Conservation (phyloP, 352 stramenopile genomes). For the Pythium dissimile region DNA sequence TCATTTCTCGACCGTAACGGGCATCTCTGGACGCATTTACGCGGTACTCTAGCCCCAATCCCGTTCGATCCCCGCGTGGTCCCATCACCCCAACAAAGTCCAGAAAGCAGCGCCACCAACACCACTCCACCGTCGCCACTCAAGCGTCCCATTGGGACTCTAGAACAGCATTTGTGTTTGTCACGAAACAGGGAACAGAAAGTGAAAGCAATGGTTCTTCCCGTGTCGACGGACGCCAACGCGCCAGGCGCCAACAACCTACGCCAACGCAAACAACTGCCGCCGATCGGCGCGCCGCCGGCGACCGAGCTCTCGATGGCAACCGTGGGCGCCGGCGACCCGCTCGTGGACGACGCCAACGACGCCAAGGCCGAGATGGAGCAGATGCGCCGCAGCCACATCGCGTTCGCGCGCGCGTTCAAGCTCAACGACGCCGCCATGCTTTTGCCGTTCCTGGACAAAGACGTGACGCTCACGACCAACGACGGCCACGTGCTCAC, state of each 20-base stretch:
- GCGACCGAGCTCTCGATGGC: conserved; percentile 15
- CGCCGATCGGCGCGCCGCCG: conserved; percentile 5
- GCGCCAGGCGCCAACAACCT: not conserved
- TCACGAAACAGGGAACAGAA: not conserved
- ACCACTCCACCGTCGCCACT: too few species aligned
- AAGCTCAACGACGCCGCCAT: conserved; percentile 70
- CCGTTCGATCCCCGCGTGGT: not conserved
- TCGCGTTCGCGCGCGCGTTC: conserved; percentile 62
- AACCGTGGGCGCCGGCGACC: not conserved
- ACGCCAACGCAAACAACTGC: conserved; percentile 20
- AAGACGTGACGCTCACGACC: conserved; percentile 50
- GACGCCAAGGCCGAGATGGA: conserved; percentile 31
- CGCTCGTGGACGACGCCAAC: conserved; percentile 3
- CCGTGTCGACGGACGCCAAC: too few species aligned
- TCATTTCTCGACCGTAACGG: not conserved
- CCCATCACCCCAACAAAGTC: not conserved
- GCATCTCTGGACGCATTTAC: not conserved
- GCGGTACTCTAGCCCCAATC: too few species aligned
- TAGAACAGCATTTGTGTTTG: not conserved
- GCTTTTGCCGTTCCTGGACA: conserved; percentile 61
- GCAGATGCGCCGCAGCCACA: conserved; percentile 52
- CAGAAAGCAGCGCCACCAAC: not conserved
- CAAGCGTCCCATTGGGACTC: too few species aligned
- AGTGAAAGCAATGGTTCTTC: conserved; percentile 1
- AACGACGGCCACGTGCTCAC: conserved; percentile 40